Evolutionary conservation across 2,329 filamentous ascomycete species (phyloP).

Genomic region (Pleochaeta shiraiana): DNA sequence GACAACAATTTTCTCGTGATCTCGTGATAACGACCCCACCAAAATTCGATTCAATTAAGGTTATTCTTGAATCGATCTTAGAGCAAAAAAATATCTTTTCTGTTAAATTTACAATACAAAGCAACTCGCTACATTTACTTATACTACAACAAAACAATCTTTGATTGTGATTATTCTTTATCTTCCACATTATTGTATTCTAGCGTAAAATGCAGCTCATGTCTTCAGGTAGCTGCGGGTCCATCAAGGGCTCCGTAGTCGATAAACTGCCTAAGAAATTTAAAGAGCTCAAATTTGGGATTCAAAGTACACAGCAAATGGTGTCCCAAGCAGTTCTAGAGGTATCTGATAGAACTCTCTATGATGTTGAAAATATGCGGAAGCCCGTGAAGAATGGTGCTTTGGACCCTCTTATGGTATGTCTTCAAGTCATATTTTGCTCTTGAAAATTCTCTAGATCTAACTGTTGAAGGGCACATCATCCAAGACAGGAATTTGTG

Average conservation of each 20-base stretch:
- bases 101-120: too few species aligned
- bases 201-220: slow-evolving; percentile 10
- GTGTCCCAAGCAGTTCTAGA: slow-evolving; percentile 89
- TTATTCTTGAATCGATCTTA: too few species aligned
- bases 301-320: slow-evolving; percentile 81
- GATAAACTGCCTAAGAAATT: slow-evolving; percentile 30
- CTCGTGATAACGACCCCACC: too few species aligned
- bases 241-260: slow-evolving; percentile 68
- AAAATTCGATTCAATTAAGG: too few species aligned
- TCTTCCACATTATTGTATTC: too few species aligned
- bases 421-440: slow-evolving; percentile 7
- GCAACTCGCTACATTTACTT: too few species aligned
- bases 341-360: slow-evolving; percentile 82
- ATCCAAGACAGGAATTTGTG: slow-evolving; percentile 56
- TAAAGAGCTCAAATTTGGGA: slow-evolving; percentile 82
- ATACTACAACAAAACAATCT: too few species aligned
- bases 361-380: slow-evolving; percentile 67
- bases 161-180: too few species aligned
- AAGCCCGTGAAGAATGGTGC: slow-evolving; percentile 63
- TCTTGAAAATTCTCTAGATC: too few species aligned
- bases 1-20: too few species aligned
- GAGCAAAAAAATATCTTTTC: too few species aligned
- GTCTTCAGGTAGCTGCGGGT: slow-evolving; percentile 10
- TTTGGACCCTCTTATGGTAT: slow-evolving; percentile 58
- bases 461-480: slow-evolving; percentile 43